phyloP scores from a whole-genome alignment of 345 rosid genomes.

The Kandelia obovata region DNA sequence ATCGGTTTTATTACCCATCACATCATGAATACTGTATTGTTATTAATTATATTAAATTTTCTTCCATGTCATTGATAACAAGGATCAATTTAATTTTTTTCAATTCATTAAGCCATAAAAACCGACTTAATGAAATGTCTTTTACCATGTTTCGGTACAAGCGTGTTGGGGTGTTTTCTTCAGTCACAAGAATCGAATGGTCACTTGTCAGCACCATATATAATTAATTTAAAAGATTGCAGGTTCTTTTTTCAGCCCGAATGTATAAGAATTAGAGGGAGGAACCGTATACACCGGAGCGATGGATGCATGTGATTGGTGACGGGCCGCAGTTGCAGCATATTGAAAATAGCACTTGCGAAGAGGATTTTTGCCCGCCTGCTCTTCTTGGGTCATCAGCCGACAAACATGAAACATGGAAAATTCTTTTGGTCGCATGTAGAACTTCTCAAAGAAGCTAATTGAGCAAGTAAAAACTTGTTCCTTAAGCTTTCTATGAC shows the following conservation, averaged over 20 bases:
- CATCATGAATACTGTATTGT: too few relatives aligned
- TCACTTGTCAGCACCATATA: neutral
- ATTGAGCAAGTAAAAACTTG: neutral
- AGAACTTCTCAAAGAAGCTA: conserved; percentile 18
- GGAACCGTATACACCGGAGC: too few relatives aligned
- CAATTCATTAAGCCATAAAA: neutral
- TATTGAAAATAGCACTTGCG: neutral
- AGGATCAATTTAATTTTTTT: neutral
- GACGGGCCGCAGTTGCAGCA: neutral
- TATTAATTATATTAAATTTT: too few relatives aligned
- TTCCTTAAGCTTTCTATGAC: conserved; percentile 1
- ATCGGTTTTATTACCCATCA: too few relatives aligned
- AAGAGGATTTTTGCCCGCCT: neutral
- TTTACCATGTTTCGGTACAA: conserved; percentile 3
- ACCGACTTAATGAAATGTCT: neutral
- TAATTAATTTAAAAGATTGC: neutral
- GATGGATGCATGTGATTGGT: neutral
- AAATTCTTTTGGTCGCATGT: neutral
- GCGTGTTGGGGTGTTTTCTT: conserved; percentile 6
- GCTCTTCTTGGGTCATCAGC: neutral
- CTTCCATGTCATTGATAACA: neutral
- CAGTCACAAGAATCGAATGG: neutral
- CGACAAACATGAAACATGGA: conserved; percentile 4
- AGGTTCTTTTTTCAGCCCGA: too few relatives aligned
- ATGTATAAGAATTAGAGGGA: neutral